Evolutionary conservation across 2,329 filamentous ascomycete genomes (phyloP), one percentile per base, ranked within the genome.

Genomic region (Calonectria multiphialidica): DNA sequence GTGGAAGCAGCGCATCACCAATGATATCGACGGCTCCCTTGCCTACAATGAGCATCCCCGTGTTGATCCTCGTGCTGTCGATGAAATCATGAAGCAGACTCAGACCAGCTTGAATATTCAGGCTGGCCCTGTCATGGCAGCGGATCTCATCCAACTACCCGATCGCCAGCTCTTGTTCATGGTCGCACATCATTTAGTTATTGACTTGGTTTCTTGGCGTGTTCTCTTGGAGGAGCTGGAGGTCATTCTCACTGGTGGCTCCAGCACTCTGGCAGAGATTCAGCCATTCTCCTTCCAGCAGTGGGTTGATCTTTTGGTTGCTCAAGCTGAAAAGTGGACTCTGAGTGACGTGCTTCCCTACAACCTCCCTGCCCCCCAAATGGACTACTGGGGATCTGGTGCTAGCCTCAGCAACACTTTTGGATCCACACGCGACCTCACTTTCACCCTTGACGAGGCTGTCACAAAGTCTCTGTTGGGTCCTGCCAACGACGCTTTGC

Each of bases 131-230:
- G 9, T 77, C 0, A 6, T 77, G 2, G 72, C 74, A 6, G 70
- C 66, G 1, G 74, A 77, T 2, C 64, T 77, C 0, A 73, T 77
- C 5, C 23, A 74, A 3, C 18, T 57, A 18, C 37, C 70, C 2
- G 71, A 77, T 15, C 49, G 77, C 1, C 80, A 84, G 21, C 72
- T 78, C 1, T 40, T 86, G 5, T 84, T 84, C 40, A 67, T 86
- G 10, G 80, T 80, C 1, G 79, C 78, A 0, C 83, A 85, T 40
- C 84, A 86, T 66, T 72, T 86, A 0, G 79, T 84, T 3, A 83
- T 88, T 35, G 86, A 88, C 57, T 78, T 88, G 2, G 86, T 88
- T 0, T 86, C 86, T 0, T 88, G 87, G 87, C 80, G 85, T 35
- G 79, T 87, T 4, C 77, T 88, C 2, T 79, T 77, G 0, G 72